A percentile compares a stretch with the other conserved stretches of the same genome.
phyloP scores from a whole-genome alignment of 768 basidiomycete genomes.

The Pleurotus pulmonarius region DNA sequence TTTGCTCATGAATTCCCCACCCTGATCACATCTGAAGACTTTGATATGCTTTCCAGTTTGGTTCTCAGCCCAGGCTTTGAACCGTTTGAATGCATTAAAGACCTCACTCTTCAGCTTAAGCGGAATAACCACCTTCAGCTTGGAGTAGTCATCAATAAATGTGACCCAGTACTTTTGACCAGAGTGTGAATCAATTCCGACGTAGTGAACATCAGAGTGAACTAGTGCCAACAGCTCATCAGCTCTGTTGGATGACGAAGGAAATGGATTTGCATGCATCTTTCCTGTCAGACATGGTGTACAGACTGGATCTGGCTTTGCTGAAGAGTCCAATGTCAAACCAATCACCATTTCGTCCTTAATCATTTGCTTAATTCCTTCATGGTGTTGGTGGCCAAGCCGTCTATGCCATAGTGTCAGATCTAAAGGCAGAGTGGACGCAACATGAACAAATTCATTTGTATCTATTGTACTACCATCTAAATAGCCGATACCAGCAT shows the following conservation, averaged over 20 bases:
- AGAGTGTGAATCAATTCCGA: not conserved
- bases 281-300: slow-evolving; percentile 14
- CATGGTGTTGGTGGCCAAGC: slow-evolving; percentile 22
- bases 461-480: no score
- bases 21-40: slow-evolving; percentile 25
- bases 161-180: not conserved
- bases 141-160: no score
- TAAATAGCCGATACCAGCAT: not conserved
- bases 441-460: no score
- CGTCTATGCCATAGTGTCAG: slow-evolving; percentile 24
- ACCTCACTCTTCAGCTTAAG: slow-evolving; percentile 18
- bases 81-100: slow-evolving; percentile 16
- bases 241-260: slow-evolving; percentile 9
- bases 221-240: slow-evolving; percentile 12
- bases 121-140: slow-evolving; percentile 1
- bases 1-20: slow-evolving; percentile 28
- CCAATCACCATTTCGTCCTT: no score
- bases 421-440: slow-evolving; percentile 18
- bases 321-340: no score
- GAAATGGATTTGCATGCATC: slow-evolving; percentile 17
- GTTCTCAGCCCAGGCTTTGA: slow-evolving; percentile 21
- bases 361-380: slow-evolving; percentile 9
- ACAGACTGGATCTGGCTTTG: not conserved
- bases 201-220: slow-evolving; percentile 14
- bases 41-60: no score